These are phyloP conservation scores for Yamagishiella unicocca DNA, from an alignment of 139 green algal genomes.

Conservation along the genomic window DNA sequence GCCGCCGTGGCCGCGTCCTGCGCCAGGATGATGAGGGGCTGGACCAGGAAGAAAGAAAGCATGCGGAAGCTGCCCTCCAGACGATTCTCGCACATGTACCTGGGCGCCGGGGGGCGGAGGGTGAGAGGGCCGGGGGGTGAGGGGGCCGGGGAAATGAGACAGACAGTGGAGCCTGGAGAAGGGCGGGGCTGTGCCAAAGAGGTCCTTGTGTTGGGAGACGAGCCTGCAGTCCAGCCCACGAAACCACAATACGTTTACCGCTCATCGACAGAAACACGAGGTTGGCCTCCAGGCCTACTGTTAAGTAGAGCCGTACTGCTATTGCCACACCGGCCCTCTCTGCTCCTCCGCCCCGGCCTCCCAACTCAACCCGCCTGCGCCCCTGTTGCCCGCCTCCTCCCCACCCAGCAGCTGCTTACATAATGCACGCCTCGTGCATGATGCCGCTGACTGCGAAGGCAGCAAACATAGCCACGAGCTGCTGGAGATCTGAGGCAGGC, in stretches of 20 bases:
- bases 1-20: neutral
- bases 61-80: conserved; percentile 46
- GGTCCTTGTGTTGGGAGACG: too few relatives aligned
- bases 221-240: too few relatives aligned
- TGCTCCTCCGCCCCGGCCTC: neutral
- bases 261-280: too few relatives aligned
- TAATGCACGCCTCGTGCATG: conserved; percentile 52
- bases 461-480: neutral
- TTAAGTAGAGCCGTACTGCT: too few relatives aligned
- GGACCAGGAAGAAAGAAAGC: conserved; percentile 8
- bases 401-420: conserved; percentile 12
- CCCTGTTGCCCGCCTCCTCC: neutral
- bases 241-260: too few relatives aligned
- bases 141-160: too few relatives aligned
- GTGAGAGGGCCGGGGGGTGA: too few relatives aligned
- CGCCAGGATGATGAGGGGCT: conserved; percentile 18
- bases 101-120: neutral
- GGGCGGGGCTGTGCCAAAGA: too few relatives aligned
- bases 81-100: conserved; percentile 10
- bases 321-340: too few relatives aligned
- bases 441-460: conserved; percentile 49
- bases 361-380: neutral
- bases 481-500: neutral
- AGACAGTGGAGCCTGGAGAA: too few relatives aligned
- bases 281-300: too few relatives aligned